Base-by-base conservation (phyloP, 2,329 filamentous ascomycete species). In the Cercospora zeae-maydis region DNA sequence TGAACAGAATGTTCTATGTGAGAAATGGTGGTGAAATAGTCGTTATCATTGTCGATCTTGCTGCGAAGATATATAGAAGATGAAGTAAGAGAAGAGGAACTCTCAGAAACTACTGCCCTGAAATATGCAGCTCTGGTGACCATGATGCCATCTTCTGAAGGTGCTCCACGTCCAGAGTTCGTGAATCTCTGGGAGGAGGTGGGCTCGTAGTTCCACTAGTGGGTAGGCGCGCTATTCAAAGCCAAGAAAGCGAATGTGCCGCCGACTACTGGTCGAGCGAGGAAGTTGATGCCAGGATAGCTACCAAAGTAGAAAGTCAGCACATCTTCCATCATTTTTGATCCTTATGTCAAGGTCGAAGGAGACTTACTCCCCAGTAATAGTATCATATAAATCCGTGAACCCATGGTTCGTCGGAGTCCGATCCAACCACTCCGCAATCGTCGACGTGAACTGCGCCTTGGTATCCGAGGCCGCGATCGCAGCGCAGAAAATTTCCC, bases 331-430 rank as follows among this genome's bases (percentile, higher is more conserved):
- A 31, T 39, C 16, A 37, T n/a, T n/a, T n/a, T n/a, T n/a, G n/a
- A n/a, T n/a, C n/a, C n/a, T n/a, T n/a, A n/a, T n/a, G n/a, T n/a
- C n/a, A n/a, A n/a, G n/a, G n/a, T n/a, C n/a, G n/a, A 10, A 8
- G 34, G 7, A 6, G 68, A 59, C 57, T 59, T 24, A 59, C 57
- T 71, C 69, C 69, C 80, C 82, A 13, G 67, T 74, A n/a, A 71
- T 66, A 1, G 81, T 80, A 57, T 83, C 77, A 66, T 84, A 85
- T 16, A 84, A 69, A 73, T 85, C 83, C 11, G 80, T 81, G 61
- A 84, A 74, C 1, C 82, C 72, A 8, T 73, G 75, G 59, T 79
- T 80, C 1, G 80, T 82, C 0, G 78, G 71, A 3, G 83, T 84
- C 59, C 79, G 72, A 30, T 75, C 75, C 37, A 84, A 75, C 80